Percentiles rank a stretch among this genome's conserved stretches.
Conservation (phyloP, 2,329 filamentous ascomycete genomes). For the Colletotrichum paranaense region DNA sequence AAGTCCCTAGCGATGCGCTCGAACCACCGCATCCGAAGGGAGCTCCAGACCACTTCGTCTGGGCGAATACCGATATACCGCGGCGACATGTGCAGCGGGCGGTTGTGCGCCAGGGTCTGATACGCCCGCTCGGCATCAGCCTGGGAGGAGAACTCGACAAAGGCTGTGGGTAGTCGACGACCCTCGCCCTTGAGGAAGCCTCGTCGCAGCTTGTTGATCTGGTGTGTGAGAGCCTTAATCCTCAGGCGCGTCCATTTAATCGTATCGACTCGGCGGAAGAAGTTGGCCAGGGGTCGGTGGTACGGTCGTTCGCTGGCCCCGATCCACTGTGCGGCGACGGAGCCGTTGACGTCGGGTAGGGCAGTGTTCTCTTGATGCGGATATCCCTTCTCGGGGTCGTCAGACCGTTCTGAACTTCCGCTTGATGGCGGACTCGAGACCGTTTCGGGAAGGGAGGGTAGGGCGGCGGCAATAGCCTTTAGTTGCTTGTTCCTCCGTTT, state of each 20-base stretch:
- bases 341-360: slow-evolving; percentile 55
- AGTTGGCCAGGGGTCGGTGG: slow-evolving; percentile 73
- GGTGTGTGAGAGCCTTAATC: slow-evolving; percentile 51
- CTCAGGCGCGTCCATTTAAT: slow-evolving; percentile 85
- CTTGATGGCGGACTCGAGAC: slow-evolving; percentile 38
- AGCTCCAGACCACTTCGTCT: slow-evolving; percentile 87
- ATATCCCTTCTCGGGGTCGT: slow-evolving; percentile 35
- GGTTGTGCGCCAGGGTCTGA: slow-evolving; percentile 84
- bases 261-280: slow-evolving; percentile 92
- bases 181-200: slow-evolving; percentile 69
- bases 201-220: slow-evolving; percentile 73
- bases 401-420: slow-evolving; percentile 24
- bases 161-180: slow-evolving; percentile 78
- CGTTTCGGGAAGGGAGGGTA: neutral
- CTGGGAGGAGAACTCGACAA: slow-evolving; percentile 89
- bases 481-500: slow-evolving; percentile 38
- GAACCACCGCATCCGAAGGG: slow-evolving; percentile 77
- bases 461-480: slow-evolving; percentile 1
- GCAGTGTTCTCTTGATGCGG: slow-evolving; percentile 43
- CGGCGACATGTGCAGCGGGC: slow-evolving; percentile 85
- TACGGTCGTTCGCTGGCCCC: slow-evolving; percentile 78
- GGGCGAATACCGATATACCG: slow-evolving; percentile 86
- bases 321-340: slow-evolving; percentile 80
- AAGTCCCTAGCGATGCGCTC: slow-evolving; percentile 78
- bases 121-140: slow-evolving; percentile 86